Evolutionary conservation across 1,284 basidiomycete species (phyloP), one percentile per base, ranked within the genome.

Genomic region (Agroathelia rolfsii): DNA sequence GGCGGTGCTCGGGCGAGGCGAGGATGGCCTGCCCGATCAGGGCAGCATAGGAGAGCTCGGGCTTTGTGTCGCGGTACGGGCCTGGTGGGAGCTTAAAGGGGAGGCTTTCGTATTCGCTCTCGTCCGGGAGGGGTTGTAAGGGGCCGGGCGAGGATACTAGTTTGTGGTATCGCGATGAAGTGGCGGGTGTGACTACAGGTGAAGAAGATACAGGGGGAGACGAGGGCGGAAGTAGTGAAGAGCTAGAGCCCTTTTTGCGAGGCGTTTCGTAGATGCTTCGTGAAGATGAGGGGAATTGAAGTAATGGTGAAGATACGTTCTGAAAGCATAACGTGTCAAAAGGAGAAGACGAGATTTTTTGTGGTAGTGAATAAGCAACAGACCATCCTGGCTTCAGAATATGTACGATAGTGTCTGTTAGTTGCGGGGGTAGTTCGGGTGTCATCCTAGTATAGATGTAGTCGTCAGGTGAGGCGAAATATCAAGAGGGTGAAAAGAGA

Each of bases 1-100:
- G 72, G 23, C 85, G 79, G 45, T 88, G 83, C 23, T 82, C 73
- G 0, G 76, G 72, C 1, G 87, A 89, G 9, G 86, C 82, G 36
- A 93, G 66, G 41, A 97, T 81, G 5, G 94, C 94, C 47, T 93
- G 90, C 4, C 94, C 94, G 41, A 98, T 92, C 33, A 97, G 73
- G 4, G 90, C 93, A 3, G 94, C 93, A 49, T 97, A 97, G 2
- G 90, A 92, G 18, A 76, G 70, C 18, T 80, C 73, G 0, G 90
- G 90, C 48, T 92, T 88, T 35, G 67, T 67, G 24, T 59, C 58
- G 4, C 80, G 75, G 48, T 89, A 84, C 1, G 86, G 86, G n/a
- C 86, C 85, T 1, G 77, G 69, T 0, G 88, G 88, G 1, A 93
- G 69, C 33, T 56, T 72, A 50, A 77, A 87, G 2, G 83, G 82